A percentile compares a stretch with the other conserved stretches of the same genome.
Conservation (phyloP, 345 rosid species). For the Citrus sinensis region DNA sequence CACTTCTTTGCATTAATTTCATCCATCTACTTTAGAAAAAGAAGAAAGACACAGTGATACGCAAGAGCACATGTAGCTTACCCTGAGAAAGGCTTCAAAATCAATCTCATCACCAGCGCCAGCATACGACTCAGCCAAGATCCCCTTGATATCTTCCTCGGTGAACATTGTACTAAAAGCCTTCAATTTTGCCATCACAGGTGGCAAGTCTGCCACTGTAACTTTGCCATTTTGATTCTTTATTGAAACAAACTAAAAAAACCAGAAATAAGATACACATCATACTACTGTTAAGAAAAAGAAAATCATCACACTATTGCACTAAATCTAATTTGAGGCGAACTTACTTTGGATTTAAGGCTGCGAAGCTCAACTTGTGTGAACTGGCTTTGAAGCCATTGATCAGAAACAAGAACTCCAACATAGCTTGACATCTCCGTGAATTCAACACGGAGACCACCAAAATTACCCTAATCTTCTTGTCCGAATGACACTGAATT, state of each 20-base stretch:
- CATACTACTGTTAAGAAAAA: background rate
- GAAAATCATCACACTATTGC: background rate
- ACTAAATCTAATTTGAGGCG: background rate
- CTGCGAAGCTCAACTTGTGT: conserved; percentile 88
- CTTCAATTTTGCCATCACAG: conserved; percentile 61
- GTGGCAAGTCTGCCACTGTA: conserved; percentile 54
- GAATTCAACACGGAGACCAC: conserved; percentile 16
- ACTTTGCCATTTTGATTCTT: conserved; percentile 67
- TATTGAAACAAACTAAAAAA: conserved; percentile 46
- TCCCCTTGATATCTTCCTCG: conserved; percentile 58
- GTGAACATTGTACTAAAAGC: conserved; percentile 47
- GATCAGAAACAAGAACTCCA: conserved; percentile 80
- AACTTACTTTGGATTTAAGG: conserved; percentile 73
- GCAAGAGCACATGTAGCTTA: conserved; percentile 21
- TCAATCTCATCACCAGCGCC: conserved; percentile 46
- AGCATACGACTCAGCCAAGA: conserved; percentile 38
- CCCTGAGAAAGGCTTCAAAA: conserved; percentile 85
- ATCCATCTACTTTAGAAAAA: background rate
- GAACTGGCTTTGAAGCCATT: conserved; percentile 81
- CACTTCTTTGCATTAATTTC: background rate
- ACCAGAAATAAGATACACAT: conserved; percentile 3
- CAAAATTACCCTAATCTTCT: conserved; percentile 1
- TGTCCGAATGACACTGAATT: conserved; percentile 4
- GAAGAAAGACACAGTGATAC: background rate
- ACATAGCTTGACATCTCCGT: conserved; percentile 64